Conservation (phyloP, 2,329 filamentous ascomycete species). For the Fusarium sp. region DNA sequence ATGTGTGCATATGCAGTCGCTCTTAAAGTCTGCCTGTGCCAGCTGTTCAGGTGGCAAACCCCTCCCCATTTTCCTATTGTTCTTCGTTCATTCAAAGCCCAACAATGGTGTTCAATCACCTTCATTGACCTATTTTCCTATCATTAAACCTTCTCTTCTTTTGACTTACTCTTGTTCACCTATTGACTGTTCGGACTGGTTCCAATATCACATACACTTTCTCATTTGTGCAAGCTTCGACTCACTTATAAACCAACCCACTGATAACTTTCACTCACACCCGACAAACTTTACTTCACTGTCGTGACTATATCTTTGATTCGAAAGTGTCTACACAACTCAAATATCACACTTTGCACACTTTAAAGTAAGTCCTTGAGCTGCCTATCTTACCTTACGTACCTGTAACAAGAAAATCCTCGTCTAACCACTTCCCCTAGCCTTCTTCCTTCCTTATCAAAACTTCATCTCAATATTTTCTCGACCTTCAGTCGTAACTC, state of each 20-base stretch:
- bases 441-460: not conserved
- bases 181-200: slow-evolving; percentile 33
- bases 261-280: slow-evolving; percentile 12
- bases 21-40: slow-evolving; percentile 41
- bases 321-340: not conserved
- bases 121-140: slow-evolving; percentile 31
- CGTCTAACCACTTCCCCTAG: slow-evolving; percentile 5
- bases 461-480: not conserved
- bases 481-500: not conserved
- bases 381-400: not conserved
- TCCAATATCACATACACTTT: slow-evolving; percentile 23
- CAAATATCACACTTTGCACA: not conserved
- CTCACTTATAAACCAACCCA: not conserved
- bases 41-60: slow-evolving; percentile 28
- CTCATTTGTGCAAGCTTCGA: slow-evolving; percentile 17
- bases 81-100: slow-evolving; percentile 35
- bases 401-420: not conserved
- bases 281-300: slow-evolving; percentile 11
- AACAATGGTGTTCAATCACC: slow-evolving; percentile 44
- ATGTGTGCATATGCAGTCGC: slow-evolving; percentile 8
- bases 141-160: slow-evolving; percentile 34
- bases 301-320: not conserved
- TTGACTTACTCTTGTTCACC: slow-evolving; percentile 18
- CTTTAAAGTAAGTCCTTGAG: not conserved
- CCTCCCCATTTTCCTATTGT: slow-evolving; percentile 30